Percentiles rank a stretch among this genome's conserved stretches.
Evolutionary conservation across 1,284 basidiomycete species (phyloP).

Genomic region (Anthracocystis setariae): DNA sequence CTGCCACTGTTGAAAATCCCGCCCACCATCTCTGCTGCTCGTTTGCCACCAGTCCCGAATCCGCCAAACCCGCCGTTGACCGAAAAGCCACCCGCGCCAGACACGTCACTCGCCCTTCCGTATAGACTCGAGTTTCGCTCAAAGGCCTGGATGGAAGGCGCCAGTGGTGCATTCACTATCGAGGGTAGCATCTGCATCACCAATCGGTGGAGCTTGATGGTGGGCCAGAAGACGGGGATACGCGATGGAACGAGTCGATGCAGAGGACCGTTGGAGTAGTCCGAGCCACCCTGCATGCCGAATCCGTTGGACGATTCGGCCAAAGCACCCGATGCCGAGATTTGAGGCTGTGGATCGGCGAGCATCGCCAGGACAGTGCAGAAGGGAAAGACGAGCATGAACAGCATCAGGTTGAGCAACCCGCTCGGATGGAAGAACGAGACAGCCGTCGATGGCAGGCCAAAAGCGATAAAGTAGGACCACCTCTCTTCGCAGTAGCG

Average conservation of each 20-base stretch:
- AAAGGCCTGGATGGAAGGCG: conserved; percentile 25
- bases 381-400: conserved; percentile 66
- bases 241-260: conserved; percentile 56
- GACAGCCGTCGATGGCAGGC: conserved; percentile 62
- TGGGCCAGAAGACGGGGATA: conserved; percentile 65
- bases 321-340: conserved; percentile 41
- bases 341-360: conserved; percentile 58
- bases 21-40: conserved; percentile 51
- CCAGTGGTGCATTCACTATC: conserved; percentile 20
- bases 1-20: conserved; percentile 42
- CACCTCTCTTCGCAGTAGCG: conserved; percentile 65
- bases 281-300: conserved; percentile 17
- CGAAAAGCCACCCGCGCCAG: conserved; percentile 19
- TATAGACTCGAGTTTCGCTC: conserved; percentile 40
- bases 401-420: conserved; percentile 65
- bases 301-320: conserved; percentile 26
- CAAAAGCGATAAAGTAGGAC: conserved; percentile 66
- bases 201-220: conserved; percentile 48
- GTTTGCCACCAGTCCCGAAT: conserved; percentile 35
- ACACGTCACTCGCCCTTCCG: conserved; percentile 12
- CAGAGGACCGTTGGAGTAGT: conserved; percentile 35
- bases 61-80: conserved; percentile 41
- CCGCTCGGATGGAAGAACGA: conserved; percentile 66
- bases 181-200: conserved; percentile 25
- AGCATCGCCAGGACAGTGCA: conserved; percentile 65